These are phyloP conservation scores for Lasiosphaeria ovina DNA, from an alignment of 495 filamentous ascomycete species.

Conservation along the genomic window DNA sequence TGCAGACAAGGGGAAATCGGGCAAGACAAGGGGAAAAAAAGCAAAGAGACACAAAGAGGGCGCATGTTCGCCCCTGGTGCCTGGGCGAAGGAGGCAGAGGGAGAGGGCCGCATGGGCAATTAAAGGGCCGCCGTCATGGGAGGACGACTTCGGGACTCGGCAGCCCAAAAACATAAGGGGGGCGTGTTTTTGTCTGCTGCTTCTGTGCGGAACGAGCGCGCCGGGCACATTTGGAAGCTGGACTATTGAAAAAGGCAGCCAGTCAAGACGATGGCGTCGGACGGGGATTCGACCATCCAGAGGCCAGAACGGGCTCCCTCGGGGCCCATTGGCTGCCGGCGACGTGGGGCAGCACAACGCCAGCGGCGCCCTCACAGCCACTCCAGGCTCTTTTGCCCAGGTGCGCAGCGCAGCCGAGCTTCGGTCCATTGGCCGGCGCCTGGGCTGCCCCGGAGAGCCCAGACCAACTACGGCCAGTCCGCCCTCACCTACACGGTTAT, in stretches of 20 bases:
- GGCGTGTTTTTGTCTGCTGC: background rate
- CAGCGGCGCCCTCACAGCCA: background rate
- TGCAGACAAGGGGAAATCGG: background rate
- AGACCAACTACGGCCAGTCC: no score
- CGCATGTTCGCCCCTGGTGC: no score
- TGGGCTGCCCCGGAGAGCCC: no score
- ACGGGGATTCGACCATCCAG: conserved; percentile 14
- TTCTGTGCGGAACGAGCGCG: background rate
- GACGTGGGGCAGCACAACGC: conserved; percentile 22
- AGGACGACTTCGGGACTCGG: background rate
- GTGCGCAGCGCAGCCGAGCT: no score
- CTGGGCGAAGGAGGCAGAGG: no score
- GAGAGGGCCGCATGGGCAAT: no score
- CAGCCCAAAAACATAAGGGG: background rate
- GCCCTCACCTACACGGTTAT: no score
- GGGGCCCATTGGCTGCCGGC: conserved; percentile 15
- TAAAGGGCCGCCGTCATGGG: background rate
- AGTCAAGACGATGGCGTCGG: conserved; percentile 6
- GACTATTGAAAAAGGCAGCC: conserved; percentile 1
- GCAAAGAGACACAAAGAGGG: no score
- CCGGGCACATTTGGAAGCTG: background rate
- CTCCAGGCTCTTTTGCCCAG: no score
- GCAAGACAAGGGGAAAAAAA: background rate
- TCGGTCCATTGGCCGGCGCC: no score
- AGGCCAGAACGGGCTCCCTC: conserved; percentile 17